Percentiles rank a stretch among this genome's conserved stretches.
phyloP scores from a whole-genome alignment of 805 yeast genomes.

The Starmera amethionina region DNA sequence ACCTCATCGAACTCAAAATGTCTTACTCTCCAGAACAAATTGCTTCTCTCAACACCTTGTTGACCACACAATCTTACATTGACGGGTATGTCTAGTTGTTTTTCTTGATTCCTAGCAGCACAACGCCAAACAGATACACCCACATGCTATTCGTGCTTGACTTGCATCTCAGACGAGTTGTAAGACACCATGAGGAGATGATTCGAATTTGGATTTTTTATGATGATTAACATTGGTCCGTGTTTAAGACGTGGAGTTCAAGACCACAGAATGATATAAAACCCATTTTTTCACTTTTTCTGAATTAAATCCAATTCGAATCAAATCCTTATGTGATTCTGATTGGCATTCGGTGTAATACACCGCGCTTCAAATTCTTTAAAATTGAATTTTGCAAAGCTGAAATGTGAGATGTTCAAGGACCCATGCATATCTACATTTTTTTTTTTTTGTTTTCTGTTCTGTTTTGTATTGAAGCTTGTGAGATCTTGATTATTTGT shows the following conservation, averaged over 20 bases:
- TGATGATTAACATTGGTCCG: conserved; percentile 88
- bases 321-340: too few relatives aligned
- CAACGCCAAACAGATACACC: too few relatives aligned
- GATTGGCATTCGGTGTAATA: too few relatives aligned
- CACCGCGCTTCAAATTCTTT: too few relatives aligned
- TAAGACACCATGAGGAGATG: not conserved
- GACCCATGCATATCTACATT: too few relatives aligned
- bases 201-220: conserved; percentile 11
- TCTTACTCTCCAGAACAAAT: conserved; percentile 12
- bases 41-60: conserved; percentile 68
- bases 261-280: conserved; percentile 96
- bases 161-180: not conserved
- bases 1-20: too few relatives aligned
- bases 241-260: conserved; percentile 93
- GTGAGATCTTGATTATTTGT: not conserved
- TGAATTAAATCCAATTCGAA: too few relatives aligned
- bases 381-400: too few relatives aligned
- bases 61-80: conserved; percentile 89
- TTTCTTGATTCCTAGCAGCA: not conserved
- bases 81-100: conserved; percentile 69
- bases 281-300: conserved; percentile 30
- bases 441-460: not conserved
- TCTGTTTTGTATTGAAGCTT: too few relatives aligned
- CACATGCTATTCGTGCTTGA: not conserved
- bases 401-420: too few relatives aligned